These are phyloP conservation scores for Alternaria atra DNA, from an alignment of 2,329 filamentous ascomycete genomes.

Conservation along the genomic window DNA sequence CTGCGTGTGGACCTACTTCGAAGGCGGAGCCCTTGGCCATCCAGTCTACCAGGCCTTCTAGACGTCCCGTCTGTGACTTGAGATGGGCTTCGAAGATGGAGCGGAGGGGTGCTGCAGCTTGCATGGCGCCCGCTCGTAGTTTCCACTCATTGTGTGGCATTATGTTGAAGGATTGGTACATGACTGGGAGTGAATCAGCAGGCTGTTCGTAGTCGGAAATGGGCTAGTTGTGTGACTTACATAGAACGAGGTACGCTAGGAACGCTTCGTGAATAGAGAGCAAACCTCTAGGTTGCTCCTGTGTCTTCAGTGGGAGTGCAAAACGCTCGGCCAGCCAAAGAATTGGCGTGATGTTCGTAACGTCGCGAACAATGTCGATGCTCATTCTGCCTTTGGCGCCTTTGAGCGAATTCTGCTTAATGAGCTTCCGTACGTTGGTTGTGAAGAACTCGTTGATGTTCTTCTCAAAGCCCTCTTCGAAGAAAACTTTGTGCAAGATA, in stretches of 20 bases:
- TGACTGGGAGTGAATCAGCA: conserved; percentile 44
- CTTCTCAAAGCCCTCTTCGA: conserved; percentile 68
- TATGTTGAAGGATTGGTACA: conserved; percentile 65
- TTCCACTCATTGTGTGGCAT: conserved; percentile 60
- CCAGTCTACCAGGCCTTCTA: conserved; percentile 61
- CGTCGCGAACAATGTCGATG: conserved; percentile 68
- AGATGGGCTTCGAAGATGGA: conserved; percentile 73
- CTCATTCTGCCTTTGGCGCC: conserved; percentile 57
- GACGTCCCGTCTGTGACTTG: conserved; percentile 66
- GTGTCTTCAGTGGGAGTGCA: conserved; percentile 72
- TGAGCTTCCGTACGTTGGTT: conserved; percentile 55
- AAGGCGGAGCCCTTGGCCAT: conserved; percentile 61
- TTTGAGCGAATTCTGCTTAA: conserved; percentile 57
- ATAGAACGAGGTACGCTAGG: conserved; percentile 69
- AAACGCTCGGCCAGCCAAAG: conserved; percentile 70
- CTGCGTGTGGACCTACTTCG: conserved; percentile 62
- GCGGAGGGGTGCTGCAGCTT: conserved; percentile 69
- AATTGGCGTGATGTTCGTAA: conserved; percentile 73
- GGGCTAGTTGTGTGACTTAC: conserved; percentile 1
- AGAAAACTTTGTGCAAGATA: conserved; percentile 62
- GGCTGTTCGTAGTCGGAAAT: background rate
- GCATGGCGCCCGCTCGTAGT: conserved; percentile 56
- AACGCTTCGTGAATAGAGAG: conserved; percentile 59
- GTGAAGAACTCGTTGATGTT: conserved; percentile 72
- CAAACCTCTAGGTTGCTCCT: conserved; percentile 66